These are phyloP conservation scores for Fusarium pseudocircinatum DNA, from an alignment of 2,329 filamentous ascomycete species.

Conservation along the genomic window DNA sequence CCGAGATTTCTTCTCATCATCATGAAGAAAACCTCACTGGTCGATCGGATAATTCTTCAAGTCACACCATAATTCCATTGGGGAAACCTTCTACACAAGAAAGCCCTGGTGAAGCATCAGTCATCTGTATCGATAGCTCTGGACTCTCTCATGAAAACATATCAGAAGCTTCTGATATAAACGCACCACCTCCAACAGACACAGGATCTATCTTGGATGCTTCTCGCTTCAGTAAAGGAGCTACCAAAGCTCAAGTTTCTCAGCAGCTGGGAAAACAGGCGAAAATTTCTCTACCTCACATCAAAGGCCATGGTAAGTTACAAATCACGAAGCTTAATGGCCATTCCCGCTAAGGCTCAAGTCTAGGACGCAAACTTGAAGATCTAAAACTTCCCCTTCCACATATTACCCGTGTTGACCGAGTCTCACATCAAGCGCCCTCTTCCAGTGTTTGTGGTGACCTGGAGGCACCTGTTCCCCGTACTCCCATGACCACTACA, in stretches of 20 bases:
- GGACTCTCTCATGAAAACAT: neutral
- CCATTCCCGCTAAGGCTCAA: neutral
- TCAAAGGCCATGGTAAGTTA: neutral
- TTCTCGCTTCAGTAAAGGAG: neutral
- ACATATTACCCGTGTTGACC: neutral
- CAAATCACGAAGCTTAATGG: neutral
- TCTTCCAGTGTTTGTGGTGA: conserved; percentile 46
- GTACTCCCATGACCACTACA: conserved; percentile 24
- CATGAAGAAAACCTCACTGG: neutral
- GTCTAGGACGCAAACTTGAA: neutral
- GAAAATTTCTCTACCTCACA: neutral
- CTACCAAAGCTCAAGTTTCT: neutral
- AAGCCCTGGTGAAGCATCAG: neutral
- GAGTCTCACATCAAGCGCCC: conserved; percentile 5
- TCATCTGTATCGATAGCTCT: neutral
- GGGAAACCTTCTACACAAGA: neutral
- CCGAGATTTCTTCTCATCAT: neutral
- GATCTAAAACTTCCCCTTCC: conserved; percentile 19
- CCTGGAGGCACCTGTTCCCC: conserved; percentile 43
- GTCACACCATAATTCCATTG: neutral
- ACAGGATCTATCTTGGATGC: neutral
- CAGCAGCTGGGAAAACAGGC: neutral
- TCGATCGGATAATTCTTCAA: neutral
- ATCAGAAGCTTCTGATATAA: neutral
- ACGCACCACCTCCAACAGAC: neutral